phyloP scores from a whole-genome alignment of 1,139 yeast species.

The Geotrichum carabidarum region DNA sequence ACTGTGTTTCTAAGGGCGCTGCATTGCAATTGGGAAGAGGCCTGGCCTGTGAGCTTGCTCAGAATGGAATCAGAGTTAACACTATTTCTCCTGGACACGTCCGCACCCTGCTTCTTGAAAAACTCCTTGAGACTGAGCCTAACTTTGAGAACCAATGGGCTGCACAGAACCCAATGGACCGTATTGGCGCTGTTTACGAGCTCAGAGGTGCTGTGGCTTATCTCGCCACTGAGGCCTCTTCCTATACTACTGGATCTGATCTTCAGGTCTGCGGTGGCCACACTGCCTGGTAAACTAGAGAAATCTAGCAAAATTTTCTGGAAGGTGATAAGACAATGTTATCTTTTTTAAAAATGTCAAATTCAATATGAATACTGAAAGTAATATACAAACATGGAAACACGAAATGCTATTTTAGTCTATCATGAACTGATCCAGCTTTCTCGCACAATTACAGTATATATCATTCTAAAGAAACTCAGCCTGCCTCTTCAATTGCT shows the following conservation, averaged over 20 bases:
- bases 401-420: too few species aligned
- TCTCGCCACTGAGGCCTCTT: constrained; percentile 63
- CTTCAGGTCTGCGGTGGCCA: constrained; percentile 80
- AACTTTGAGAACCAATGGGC: constrained; percentile 34
- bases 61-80: constrained; percentile 43
- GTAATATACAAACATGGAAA: background rate
- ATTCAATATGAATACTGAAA: background rate
- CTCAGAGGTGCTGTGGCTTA: constrained; percentile 72
- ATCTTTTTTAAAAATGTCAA: background rate
- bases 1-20: constrained; percentile 57
- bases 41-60: constrained; percentile 51
- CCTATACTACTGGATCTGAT: constrained; percentile 77
- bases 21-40: constrained; percentile 51
- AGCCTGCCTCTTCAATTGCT: too few species aligned
- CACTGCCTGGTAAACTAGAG: constrained; percentile 45
- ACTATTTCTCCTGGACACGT: constrained; percentile 56
- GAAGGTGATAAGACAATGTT: too few species aligned
- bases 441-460: background rate
- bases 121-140: constrained; percentile 28
- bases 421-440: background rate
- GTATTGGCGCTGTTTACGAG: constrained; percentile 42
- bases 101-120: constrained; percentile 31
- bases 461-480: too few species aligned
- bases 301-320: background rate
- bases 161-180: constrained; percentile 32